These are phyloP conservation scores for Theobroma cacao DNA, from an alignment of 345 rosid species.

Conservation along the genomic window DNA sequence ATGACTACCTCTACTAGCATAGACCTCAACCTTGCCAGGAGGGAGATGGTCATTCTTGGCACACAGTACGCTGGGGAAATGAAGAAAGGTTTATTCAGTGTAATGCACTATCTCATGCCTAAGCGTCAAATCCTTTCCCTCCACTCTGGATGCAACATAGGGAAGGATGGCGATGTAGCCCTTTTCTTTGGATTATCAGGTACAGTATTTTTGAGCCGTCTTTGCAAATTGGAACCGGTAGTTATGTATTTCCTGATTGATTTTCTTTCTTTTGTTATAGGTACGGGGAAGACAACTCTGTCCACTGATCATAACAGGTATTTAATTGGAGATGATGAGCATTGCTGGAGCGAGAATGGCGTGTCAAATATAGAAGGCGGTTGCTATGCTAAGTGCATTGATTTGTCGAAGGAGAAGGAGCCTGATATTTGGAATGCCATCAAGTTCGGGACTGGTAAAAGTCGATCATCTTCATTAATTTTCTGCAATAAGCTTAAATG, in stretches of 20 bases:
- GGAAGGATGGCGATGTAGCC: conserved; percentile 93
- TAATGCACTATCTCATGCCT: conserved; percentile 99
- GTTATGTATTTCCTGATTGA: conserved; percentile 9
- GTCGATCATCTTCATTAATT: not conserved
- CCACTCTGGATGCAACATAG: conserved; percentile 98
- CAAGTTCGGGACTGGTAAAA: conserved; percentile 86
- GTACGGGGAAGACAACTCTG: conserved; percentile 92
- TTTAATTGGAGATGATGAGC: conserved; percentile 92
- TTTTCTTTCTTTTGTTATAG: conserved; percentile 7
- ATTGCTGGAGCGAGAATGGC: conserved; percentile 90
- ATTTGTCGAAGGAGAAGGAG: conserved; percentile 83
- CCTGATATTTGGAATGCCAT: conserved; percentile 96
- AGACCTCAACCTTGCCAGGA: conserved; percentile 82
- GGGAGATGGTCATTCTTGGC: conserved; percentile 96
- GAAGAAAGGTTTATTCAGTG: conserved; percentile 97
- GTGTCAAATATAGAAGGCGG: conserved; percentile 98
- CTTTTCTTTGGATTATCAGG: conserved; percentile 99
- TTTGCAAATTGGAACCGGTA: not conserved
- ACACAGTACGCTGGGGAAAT: conserved; percentile 98
- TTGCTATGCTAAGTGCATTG: conserved; percentile 96
- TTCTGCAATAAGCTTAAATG: not conserved
- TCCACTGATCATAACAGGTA: conserved; percentile 92
- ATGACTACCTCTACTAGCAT: conserved; percentile 98
- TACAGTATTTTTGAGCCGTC: conserved; percentile 36
- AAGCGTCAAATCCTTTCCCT: conserved; percentile 87